These are phyloP conservation scores for Kalmanozyma brasiliensis DNA, from an alignment of 1,284 basidiomycete species.

Conservation along the genomic window DNA sequence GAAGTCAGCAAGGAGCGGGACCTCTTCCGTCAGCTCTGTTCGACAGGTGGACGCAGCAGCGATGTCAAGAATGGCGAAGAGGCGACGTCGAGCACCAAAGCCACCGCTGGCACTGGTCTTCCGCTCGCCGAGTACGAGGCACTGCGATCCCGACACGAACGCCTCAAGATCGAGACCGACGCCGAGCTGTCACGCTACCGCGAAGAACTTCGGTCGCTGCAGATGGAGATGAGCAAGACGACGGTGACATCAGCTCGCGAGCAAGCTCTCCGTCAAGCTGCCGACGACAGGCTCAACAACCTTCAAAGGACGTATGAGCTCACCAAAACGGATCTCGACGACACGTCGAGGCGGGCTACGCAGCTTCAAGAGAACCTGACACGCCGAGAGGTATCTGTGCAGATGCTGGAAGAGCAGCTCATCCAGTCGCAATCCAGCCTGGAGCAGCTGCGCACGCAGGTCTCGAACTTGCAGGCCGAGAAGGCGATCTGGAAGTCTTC, in stretches of 20 bases:
- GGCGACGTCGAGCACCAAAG: background rate
- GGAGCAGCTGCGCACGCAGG: constrained; percentile 76
- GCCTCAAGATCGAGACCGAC: constrained; percentile 81
- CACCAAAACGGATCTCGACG: constrained; percentile 64
- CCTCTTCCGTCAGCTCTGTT: constrained; percentile 80
- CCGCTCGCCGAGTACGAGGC: constrained; percentile 45
- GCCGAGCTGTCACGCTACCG: constrained; percentile 76
- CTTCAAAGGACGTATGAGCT: constrained; percentile 63
- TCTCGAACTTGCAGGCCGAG: constrained; percentile 85
- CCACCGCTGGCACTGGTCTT: constrained; percentile 10
- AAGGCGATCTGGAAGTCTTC: constrained; percentile 72
- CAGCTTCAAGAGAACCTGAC: constrained; percentile 63
- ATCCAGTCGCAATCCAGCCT: constrained; percentile 31
- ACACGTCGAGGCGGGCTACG: constrained; percentile 66
- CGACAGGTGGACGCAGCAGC: constrained; percentile 48
- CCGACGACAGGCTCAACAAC: constrained; percentile 69
- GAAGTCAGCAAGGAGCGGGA: constrained; percentile 88
- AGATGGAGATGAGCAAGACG: constrained; percentile 69
- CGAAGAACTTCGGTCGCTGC: constrained; percentile 79
- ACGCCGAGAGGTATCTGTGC: constrained; percentile 69
- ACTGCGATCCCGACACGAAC: constrained; percentile 71
- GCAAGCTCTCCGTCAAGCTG: constrained; percentile 57
- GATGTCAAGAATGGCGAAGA: constrained; percentile 19
- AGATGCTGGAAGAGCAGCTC: constrained; percentile 75
- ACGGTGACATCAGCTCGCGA: constrained; percentile 71